These are phyloP conservation scores for Starmerella bombicola DNA, from an alignment of 805 yeast species.

Conservation along the genomic window DNA sequence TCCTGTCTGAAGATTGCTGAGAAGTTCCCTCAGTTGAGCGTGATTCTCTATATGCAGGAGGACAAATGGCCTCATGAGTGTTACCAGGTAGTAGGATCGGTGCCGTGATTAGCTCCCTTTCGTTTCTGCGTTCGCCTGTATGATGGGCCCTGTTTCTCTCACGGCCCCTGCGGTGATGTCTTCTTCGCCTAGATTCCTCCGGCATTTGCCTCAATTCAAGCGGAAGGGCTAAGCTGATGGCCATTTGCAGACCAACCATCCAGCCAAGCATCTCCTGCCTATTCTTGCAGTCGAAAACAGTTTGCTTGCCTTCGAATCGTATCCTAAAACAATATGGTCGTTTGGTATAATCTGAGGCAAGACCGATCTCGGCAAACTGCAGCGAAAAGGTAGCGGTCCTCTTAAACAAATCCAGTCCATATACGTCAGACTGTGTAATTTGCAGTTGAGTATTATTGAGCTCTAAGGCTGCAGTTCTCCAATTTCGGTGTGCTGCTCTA, in stretches of 20 bases:
- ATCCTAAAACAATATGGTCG: conserved; percentile 37
- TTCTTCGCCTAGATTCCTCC: conserved; percentile 31
- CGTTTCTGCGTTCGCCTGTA: neutral
- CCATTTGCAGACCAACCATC: conserved; percentile 60
- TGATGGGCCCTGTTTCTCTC: conserved; percentile 12
- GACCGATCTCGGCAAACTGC: conserved; percentile 73
- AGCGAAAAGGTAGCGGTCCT: conserved; percentile 41
- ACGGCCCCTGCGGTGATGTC: conserved; percentile 16
- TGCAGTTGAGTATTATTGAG: conserved; percentile 79
- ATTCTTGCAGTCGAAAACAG: conserved; percentile 50
- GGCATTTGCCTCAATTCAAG: conserved; percentile 60
- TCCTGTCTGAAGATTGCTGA: neutral
- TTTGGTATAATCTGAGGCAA: conserved; percentile 75
- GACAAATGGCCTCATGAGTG: neutral
- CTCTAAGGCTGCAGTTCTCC: conserved; percentile 61
- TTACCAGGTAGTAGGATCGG: neutral
- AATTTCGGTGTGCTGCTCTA: conserved; percentile 48
- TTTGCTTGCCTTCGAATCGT: conserved; percentile 74
- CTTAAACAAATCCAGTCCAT: conserved; percentile 26
- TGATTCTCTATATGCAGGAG: neutral
- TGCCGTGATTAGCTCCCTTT: neutral
- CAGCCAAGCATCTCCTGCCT: conserved; percentile 63
- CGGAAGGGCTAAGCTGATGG: conserved; percentile 70
- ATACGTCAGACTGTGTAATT: conserved; percentile 34
- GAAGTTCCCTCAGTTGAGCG: neutral